Conservation (phyloP, 2,329 filamentous ascomycete genomes). For the Calonectria ilicicola region DNA sequence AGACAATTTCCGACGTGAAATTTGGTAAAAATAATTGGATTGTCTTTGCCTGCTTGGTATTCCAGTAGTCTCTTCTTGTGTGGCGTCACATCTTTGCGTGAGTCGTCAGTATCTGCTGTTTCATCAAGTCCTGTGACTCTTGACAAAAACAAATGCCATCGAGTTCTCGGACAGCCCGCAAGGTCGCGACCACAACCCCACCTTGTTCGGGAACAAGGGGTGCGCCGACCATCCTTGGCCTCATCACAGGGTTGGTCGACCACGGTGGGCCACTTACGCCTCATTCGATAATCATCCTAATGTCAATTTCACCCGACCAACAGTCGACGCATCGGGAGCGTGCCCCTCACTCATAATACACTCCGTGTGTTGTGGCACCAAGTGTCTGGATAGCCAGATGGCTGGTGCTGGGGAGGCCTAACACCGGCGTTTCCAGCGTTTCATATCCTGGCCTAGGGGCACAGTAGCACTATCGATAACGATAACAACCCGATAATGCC, state of each 20-base stretch:
- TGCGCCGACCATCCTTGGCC: not conserved
- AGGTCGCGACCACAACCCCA: constrained; percentile 5
- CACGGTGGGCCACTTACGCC: not conserved
- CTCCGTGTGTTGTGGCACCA: not conserved
- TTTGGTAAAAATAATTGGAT: not conserved
- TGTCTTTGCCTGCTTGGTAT: not conserved
- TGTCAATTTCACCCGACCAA: not conserved
- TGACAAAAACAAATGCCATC: not conserved
- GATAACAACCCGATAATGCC: not conserved
- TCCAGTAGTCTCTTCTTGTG: not conserved
- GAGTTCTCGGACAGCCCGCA: not conserved
- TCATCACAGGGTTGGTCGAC: not conserved
- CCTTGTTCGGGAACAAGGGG: constrained; percentile 11
- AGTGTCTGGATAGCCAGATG: not conserved
- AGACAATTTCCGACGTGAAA: not conserved
- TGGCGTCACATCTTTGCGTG: not conserved
- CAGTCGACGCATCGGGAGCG: not conserved
- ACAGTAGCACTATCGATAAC: not conserved
- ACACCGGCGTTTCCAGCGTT: not conserved
- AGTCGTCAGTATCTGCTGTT: not conserved
- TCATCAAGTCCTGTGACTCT: not conserved
- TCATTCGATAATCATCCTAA: not conserved
- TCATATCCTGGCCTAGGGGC: not conserved
- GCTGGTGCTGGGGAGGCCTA: not conserved
- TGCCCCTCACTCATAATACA: not conserved